phyloP scores from a whole-genome alignment of 306 rosid species.

The Vigna unguiculata region DNA sequence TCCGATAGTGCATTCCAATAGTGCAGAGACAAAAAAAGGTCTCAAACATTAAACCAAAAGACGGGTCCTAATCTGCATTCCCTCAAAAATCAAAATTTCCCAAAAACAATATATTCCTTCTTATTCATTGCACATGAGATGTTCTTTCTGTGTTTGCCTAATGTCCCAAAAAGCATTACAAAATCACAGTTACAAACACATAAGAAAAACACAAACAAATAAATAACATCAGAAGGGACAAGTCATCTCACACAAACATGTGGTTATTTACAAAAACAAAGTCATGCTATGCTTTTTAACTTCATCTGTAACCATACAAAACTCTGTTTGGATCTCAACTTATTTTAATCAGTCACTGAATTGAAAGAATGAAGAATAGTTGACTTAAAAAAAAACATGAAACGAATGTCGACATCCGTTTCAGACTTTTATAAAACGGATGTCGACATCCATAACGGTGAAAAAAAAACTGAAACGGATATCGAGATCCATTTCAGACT shows the following conservation, averaged over 20 bases:
- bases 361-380: too few species aligned
- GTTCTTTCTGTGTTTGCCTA: background rate
- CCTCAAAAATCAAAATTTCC: background rate
- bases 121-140: background rate
- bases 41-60: too few species aligned
- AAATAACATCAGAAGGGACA: constrained; percentile 13
- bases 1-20: too few species aligned
- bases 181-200: background rate
- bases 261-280: background rate
- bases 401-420: too few species aligned
- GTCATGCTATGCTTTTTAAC: background rate
- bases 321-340: background rate
- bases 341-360: background rate
- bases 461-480: too few species aligned
- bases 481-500: too few species aligned
- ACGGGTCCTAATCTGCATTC: too few species aligned
- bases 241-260: background rate
- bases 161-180: background rate
- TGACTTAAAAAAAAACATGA: too few species aligned
- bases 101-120: too few species aligned
- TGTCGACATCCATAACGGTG: too few species aligned
- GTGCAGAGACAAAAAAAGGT: too few species aligned
- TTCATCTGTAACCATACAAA: background rate
- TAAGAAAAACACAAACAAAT: background rate
- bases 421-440: too few species aligned